Evolutionary conservation across 192 early-diverging fungal genomes (phyloP).

Genomic region (Paraglomus brasilianum): DNA sequence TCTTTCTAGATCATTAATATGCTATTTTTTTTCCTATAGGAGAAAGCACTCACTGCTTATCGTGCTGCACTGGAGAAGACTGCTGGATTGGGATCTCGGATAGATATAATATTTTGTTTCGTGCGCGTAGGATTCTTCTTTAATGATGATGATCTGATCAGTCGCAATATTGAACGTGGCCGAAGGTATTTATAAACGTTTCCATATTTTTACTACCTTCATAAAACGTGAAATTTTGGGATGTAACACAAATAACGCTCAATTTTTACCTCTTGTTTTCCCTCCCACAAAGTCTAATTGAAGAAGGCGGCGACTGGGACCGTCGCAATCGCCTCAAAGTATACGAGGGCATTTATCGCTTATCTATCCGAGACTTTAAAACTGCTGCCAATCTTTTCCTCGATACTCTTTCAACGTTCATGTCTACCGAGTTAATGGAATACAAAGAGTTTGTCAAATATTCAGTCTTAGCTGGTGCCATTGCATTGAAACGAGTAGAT

Average conservation of each 20-base stretch:
- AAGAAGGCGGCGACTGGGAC: slow-evolving; percentile 99
- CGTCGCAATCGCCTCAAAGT: slow-evolving; percentile 96
- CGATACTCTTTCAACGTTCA: slow-evolving; percentile 94
- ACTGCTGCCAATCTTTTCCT: slow-evolving; percentile 86
- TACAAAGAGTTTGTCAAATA: slow-evolving; percentile 97
- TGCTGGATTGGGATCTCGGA: slow-evolving; percentile 86
- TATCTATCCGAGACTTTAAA: slow-evolving; percentile 96
- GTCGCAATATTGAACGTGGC: slow-evolving; percentile 78
- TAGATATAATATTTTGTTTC: slow-evolving; percentile 90
- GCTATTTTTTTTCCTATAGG: slow-evolving; percentile 45
- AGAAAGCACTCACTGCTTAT: slow-evolving; percentile 84
- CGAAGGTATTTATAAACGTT: slow-evolving; percentile 55
- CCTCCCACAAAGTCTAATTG: slow-evolving; percentile 72
- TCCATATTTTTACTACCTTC: slow-evolving; percentile 12
- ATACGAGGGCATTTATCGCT: slow-evolving; percentile 89
- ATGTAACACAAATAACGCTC: neutral
- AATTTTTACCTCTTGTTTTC: slow-evolving; percentile 8
- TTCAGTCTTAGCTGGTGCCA: slow-evolving; percentile 81
- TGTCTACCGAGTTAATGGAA: slow-evolving; percentile 96
- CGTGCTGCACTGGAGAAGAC: slow-evolving; percentile 82
- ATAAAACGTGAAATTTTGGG: too few relatives aligned
- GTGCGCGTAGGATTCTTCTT: slow-evolving; percentile 96
- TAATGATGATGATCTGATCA: slow-evolving; percentile 76
- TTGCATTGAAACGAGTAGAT: slow-evolving; percentile 87
- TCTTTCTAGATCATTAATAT: neutral